Base-by-base conservation (phyloP, 768 basidiomycete species). In the Arthromyces matolae region DNA sequence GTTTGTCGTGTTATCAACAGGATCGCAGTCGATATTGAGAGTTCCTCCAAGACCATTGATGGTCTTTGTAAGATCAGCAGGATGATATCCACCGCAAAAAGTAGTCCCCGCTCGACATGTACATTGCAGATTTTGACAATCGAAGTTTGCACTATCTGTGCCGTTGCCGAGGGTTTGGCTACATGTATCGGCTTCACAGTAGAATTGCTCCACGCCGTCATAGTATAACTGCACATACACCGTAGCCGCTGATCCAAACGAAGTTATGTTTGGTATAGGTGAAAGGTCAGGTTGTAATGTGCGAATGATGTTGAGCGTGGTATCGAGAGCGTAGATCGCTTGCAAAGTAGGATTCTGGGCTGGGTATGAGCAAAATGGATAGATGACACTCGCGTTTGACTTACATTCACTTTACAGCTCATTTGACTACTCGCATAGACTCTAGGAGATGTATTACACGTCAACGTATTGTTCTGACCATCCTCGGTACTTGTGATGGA, bases 181-280 rank as follows among this genome's bases (percentile, higher is more conserved):
- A 68, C 94, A 96, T 5, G 74, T 70, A 52, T 80, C 71, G 0
- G 91, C 90, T 8, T 68, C 51, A 62, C 94, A 97, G 63, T 79
- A 88, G 68, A 97, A 97, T 59, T 96, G 92, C 60, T 93, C 89
- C 25, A 84, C 79, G 8, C 87, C 84, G n/a, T 72, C 73, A 62
- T 90, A 92, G 64, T 85, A 83, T 5, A 92, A 69, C 53, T 90
- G 86, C 0, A 83, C 83, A 50, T 76, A 83, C n/a, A 77, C 64
- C 7, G 76, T 71, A 9, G 79, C 75, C 13, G 69, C 64, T 7
- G 61, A 27, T 22, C 84, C 85, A 52, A 82, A 83, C 6, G 80
- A 72, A 5, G 83, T 82, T 4, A 72, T 60, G 48, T 84, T 78
- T 5, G 83, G 79, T 42, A 84, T 59, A 0, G 89, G 90, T 0